A percentile compares a stretch with the other conserved stretches of the same genome.
phyloP scores from a whole-genome alignment of 495 filamentous ascomycete species.

The Neurospora hispaniola region DNA sequence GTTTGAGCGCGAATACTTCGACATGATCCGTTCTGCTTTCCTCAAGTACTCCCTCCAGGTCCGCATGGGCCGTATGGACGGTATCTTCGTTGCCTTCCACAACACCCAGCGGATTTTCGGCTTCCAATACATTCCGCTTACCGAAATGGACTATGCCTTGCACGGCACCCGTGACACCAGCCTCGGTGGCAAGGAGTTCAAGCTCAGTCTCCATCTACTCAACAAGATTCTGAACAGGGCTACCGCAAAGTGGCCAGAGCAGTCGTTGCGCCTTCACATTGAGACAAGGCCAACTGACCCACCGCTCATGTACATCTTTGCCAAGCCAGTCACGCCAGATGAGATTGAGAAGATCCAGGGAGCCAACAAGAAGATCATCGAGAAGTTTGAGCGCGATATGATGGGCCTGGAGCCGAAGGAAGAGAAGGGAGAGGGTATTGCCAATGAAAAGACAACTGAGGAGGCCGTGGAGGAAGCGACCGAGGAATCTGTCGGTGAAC shows the following conservation, averaged over 20 bases:
- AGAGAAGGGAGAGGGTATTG: constrained; percentile 14
- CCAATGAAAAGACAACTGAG: constrained; percentile 1
- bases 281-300: constrained; percentile 54
- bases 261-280: constrained; percentile 76
- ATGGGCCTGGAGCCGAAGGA: constrained; percentile 32
- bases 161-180: constrained; percentile 57
- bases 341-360: constrained; percentile 66
- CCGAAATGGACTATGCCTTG: constrained; percentile 77
- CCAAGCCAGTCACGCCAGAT: constrained; percentile 65
- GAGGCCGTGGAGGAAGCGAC: constrained; percentile 1
- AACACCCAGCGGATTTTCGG: constrained; percentile 93
- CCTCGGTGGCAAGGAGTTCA: constrained; percentile 84
- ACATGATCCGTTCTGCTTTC: constrained; percentile 93
- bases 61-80: constrained; percentile 94
- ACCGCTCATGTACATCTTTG: constrained; percentile 81
- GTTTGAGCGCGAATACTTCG: constrained; percentile 89
- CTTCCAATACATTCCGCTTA: constrained; percentile 82
- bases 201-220: constrained; percentile 62
- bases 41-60: constrained; percentile 96
- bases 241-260: constrained; percentile 57
- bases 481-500: neutral
- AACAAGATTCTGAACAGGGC: constrained; percentile 68
- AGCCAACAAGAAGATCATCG: constrained; percentile 46
- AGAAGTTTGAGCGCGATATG: constrained; percentile 57
- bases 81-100: constrained; percentile 96